Evolutionary conservation across 257 asterid species (phyloP), one percentile per base, ranked within the genome.

Genomic region (Petunia secreta): DNA sequence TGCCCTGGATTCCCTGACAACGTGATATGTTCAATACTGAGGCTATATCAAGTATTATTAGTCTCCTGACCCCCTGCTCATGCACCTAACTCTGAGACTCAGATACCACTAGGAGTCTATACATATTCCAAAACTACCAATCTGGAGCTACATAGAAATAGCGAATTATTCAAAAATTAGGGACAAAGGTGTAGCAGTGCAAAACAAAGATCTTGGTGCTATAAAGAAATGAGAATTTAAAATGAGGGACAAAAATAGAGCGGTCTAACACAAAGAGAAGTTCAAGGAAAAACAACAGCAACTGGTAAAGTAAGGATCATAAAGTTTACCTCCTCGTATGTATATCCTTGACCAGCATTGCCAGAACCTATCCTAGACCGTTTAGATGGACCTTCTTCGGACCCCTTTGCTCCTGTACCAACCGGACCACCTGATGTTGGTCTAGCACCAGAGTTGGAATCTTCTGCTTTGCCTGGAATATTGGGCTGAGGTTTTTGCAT

Each of bases 311-410:
- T 15, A 67, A 67, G n/a, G 39, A 43, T 41, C n/a, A 66, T 4
- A 67, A 67, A 41, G 75, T 67, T 34, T 87, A 96, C 99, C 99
- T 96, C 99, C 81, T 96, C 99, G 83, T 88, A 96, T 58, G 98
- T 94, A 87, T 96, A 96, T 68, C 99, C 99, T 91, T 96, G 99
- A 79, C 99, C 99, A 83, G 99, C 99, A 94, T 96, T 96, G 37
- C 99, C 99, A 63, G 90, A 92, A 81, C 99, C 99, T 81, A 96
- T 87, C 82, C 99, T 96, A 37, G 97, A 90, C 83, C 98, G 87
- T 86, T 90, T 91, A 75, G 93, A 85, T 57, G 96, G 94, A 81
- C 94, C 98, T 82, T 96, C 99, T 85, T 96, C 99, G 34, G 96
- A 85, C 65, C 90, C 97, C 83, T 92, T 96, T 46, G 90, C 87